Conservation (phyloP, 2,329 filamentous ascomycete genomes). For the Monosporascus sp. region DNA sequence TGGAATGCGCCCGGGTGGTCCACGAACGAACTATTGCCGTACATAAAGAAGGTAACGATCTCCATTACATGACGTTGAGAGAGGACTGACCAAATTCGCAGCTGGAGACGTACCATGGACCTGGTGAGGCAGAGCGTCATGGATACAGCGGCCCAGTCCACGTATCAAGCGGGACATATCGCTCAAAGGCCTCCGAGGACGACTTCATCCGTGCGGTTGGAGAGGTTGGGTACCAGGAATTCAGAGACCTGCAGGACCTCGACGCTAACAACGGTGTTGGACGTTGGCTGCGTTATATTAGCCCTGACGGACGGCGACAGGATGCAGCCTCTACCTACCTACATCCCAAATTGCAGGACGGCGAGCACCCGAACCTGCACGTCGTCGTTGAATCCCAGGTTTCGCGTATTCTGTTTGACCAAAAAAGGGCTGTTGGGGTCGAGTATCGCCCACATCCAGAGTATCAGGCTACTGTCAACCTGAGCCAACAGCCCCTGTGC, state of each 20-base stretch:
- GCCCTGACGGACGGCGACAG: conserved; percentile 40
- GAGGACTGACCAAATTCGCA: conserved; percentile 6
- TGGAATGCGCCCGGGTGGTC: conserved; percentile 13
- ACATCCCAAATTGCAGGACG: conserved; percentile 40
- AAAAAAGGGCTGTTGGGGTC: conserved; percentile 1
- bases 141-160: conserved; percentile 43
- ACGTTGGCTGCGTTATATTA: background rate
- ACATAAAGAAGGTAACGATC: conserved; percentile 36
- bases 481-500: background rate
- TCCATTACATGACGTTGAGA: background rate
- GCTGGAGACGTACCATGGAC: conserved; percentile 52
- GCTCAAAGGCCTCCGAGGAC: conserved; percentile 24
- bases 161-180: background rate
- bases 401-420: conserved; percentile 1
- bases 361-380: conserved; percentile 41
- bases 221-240: conserved; percentile 41
- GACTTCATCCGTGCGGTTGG: conserved; percentile 43
- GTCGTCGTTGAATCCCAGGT: conserved; percentile 48
- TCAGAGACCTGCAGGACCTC: conserved; percentile 48
- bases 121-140: conserved; percentile 38
- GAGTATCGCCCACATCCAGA: conserved; percentile 1
- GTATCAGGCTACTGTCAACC: background rate
- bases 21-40: conserved; percentile 33
- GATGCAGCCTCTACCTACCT: conserved; percentile 45
- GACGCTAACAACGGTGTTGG: conserved; percentile 24